Evolutionary conservation across 495 filamentous ascomycete genomes (phyloP).

Genomic region (Xanthoparmelia taractica): DNA sequence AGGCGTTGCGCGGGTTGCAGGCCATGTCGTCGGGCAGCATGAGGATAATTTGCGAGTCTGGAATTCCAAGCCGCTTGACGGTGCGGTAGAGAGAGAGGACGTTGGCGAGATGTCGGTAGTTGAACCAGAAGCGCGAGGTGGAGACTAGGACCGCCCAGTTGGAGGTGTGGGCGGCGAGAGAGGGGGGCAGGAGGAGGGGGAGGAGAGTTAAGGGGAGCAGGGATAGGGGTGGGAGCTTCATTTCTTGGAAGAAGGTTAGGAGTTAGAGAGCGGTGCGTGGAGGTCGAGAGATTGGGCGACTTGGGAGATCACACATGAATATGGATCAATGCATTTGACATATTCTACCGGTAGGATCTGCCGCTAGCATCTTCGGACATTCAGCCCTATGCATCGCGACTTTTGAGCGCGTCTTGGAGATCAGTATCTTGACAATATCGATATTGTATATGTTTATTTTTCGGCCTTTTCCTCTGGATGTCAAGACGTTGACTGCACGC

Average conservation of each 20-base stretch:
- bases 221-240: conserved; percentile 27
- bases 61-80: conserved; percentile 95
- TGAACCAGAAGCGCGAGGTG: conserved; percentile 99
- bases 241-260: background rate
- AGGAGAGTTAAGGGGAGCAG: conserved; percentile 40
- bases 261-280: background rate
- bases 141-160: conserved; percentile 98
- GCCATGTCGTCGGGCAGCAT: conserved; percentile 99
- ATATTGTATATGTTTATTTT: background rate
- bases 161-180: conserved; percentile 75
- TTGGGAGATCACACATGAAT: background rate
- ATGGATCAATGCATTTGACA: background rate
- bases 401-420: conserved; percentile 8
- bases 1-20: conserved; percentile 96
- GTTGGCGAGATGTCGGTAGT: conserved; percentile 97
- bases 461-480: background rate
- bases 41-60: conserved; percentile 97
- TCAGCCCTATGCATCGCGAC: conserved; percentile 14
- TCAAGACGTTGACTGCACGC: background rate
- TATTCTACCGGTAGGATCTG: background rate
- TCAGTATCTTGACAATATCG: conserved; percentile 6
- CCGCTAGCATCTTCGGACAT: background rate
- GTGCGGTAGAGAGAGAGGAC: conserved; percentile 96
- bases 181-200: conserved; percentile 38
- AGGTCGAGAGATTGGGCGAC: background rate